Percentiles rank a stretch among this genome's conserved stretches.
Evolutionary conservation across 352 stramenopile genomes (phyloP).

Genomic region (Plasmopara muralis): DNA sequence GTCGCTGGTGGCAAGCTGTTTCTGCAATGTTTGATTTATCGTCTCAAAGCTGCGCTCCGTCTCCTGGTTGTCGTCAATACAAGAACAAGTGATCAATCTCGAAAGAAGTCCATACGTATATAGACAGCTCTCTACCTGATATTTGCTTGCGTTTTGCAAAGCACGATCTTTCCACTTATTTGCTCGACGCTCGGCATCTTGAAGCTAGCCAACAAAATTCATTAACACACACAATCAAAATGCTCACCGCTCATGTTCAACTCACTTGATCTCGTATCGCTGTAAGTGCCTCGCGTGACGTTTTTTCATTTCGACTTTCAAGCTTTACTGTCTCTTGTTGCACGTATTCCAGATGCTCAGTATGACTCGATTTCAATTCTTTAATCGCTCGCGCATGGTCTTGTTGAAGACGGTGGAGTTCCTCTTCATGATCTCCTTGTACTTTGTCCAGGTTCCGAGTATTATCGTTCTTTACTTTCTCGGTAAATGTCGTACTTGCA

Average conservation of each 20-base stretch:
- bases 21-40: conserved; percentile 11
- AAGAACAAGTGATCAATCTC: neutral
- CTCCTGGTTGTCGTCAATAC: conserved; percentile 4
- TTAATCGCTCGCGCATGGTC: conserved; percentile 36
- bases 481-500: conserved; percentile 19
- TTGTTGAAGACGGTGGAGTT: conserved; percentile 39
- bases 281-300: conserved; percentile 21
- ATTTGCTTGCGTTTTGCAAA: conserved; percentile 28
- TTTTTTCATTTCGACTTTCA: conserved; percentile 14
- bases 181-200: conserved; percentile 30
- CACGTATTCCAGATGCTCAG: conserved; percentile 37
- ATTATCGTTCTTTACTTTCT: conserved; percentile 43
- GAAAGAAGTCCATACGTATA: too few relatives aligned
- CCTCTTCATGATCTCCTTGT: conserved; percentile 26
- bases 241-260: neutral
- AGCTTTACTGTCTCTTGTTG: conserved; percentile 37
- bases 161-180: conserved; percentile 35
- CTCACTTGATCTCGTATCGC: conserved; percentile 31
- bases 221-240: neutral
- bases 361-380: conserved; percentile 37
- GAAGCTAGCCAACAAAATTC: conserved; percentile 15
- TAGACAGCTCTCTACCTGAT: conserved; percentile 24
- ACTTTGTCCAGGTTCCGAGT: conserved; percentile 42
- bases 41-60: conserved; percentile 16
- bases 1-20: conserved; percentile 8